Conservation (phyloP, 2,329 filamentous ascomycete species). For the Ascochyta clinopodiicola region DNA sequence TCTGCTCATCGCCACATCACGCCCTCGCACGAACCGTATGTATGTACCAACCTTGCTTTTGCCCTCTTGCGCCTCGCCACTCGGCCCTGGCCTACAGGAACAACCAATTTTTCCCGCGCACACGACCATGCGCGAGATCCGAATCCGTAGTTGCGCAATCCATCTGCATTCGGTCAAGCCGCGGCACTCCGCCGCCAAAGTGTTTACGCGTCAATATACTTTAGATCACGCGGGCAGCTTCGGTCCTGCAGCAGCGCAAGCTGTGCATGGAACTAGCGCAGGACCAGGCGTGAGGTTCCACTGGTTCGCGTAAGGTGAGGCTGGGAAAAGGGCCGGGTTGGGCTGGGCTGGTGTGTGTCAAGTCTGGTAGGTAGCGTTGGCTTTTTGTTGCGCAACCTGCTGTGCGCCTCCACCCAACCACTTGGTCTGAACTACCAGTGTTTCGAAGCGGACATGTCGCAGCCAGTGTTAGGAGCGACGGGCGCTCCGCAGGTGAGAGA, state of each 20-base stretch:
- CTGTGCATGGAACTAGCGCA: conserved; percentile 10
- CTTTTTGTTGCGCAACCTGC: background rate
- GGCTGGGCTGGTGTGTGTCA: background rate
- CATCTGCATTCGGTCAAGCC: background rate
- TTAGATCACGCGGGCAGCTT: background rate
- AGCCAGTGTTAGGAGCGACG: background rate
- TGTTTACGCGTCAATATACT: conserved; percentile 8
- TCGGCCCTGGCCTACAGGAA: background rate
- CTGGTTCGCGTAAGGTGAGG: conserved; percentile 8
- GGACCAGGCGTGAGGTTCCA: conserved; percentile 13
- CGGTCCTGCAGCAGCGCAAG: background rate
- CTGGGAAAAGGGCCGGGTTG: background rate
- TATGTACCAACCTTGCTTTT: background rate
- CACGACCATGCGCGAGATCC: background rate
- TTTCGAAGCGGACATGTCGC: background rate
- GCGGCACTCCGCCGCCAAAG: background rate
- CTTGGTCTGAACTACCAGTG: background rate
- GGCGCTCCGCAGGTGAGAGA: background rate
- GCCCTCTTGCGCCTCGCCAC: background rate
- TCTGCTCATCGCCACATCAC: conserved; percentile 6
- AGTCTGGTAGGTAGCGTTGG: background rate
- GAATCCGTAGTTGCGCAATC: background rate
- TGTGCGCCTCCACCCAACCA: background rate
- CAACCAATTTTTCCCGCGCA: background rate
- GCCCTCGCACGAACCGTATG: background rate